Percentiles rank a stretch among this genome's conserved stretches.
These are phyloP conservation scores for Hyparrhenia diplandra DNA, from an alignment of 176 grass and related monocot species.

Conservation along the genomic window DNA sequence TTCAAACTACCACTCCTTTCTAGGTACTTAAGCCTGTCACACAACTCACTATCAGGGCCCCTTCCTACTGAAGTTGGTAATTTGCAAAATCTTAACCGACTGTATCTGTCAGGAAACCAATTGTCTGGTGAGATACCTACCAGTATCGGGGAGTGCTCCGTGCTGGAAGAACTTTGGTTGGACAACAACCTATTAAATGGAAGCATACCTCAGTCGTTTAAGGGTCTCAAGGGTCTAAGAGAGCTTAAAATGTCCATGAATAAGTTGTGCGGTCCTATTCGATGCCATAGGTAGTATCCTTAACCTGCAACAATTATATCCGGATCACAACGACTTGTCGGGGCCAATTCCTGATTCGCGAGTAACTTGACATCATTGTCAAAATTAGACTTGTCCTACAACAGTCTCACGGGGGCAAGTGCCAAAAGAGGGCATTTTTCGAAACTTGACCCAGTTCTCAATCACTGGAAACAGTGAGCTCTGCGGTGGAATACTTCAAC, in stretches of 20 bases:
- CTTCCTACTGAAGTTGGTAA: too few relatives aligned
- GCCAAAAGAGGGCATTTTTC: constrained; percentile 26
- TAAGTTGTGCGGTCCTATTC: background rate
- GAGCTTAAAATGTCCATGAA: constrained; percentile 8
- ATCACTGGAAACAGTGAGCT: constrained; percentile 16
- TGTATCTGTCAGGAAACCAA: background rate
- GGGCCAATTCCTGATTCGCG: constrained; percentile 19
- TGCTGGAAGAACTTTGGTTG: constrained; percentile 23
- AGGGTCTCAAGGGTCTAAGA: background rate
- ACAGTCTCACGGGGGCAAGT: constrained; percentile 34
- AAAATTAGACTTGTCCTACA: constrained; percentile 28
- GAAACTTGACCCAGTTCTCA: constrained; percentile 6
- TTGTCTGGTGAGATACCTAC: constrained; percentile 31
- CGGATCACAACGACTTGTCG: constrained; percentile 23
- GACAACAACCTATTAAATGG: constrained; percentile 19
- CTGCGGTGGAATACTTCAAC: constrained; percentile 29
- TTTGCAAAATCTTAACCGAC: too few relatives aligned
- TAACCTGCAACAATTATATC: background rate
- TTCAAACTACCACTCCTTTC: too few relatives aligned
- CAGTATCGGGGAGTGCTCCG: background rate
- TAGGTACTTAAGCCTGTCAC: too few relatives aligned
- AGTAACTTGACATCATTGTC: constrained; percentile 3
- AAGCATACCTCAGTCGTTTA: background rate
- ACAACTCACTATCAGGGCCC: too few relatives aligned
- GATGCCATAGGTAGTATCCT: background rate